Evolutionary conservation across 2,329 filamentous ascomycete species (phyloP), one percentile per base, ranked within the genome.

Genomic region (Juglanconis juglandina): DNA sequence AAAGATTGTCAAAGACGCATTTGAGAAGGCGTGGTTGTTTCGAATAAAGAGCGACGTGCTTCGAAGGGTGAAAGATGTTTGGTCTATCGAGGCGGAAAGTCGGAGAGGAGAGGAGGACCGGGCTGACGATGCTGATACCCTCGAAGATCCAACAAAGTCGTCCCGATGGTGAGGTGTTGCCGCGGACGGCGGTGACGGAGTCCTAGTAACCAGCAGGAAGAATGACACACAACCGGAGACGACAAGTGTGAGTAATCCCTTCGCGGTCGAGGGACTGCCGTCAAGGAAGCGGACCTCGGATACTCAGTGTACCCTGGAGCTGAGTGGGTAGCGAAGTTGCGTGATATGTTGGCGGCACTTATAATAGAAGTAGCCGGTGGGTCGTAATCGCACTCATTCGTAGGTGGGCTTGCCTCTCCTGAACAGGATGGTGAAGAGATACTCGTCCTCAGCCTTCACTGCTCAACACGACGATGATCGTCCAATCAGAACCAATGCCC

Each of bases 341-440:
- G 63, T 65, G 59, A 66, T 71, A 64, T 63, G 65, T 62, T 64
- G 66, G 68, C 44, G 24, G 24, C 64, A 67, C 66, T 68, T 70
- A 74, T 70, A 35, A 52, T 58, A 67, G 68, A 70, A 75, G 72
- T 71, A 72, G 69, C 72, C 73, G 71, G 69, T 68, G 65, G 66
- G 68, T 70, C 70, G 68, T 66, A 66, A 65, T 69, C 68, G 73
- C 73, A 70, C 73, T 73, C 76, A 78, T 79, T 71, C 75, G 75
- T 70, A 66, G 66, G 61, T 65, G 61, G 58, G 65, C 69, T 64
- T 68, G 68, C 69, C 67, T 77, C 71, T 67, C 70, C 69, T 67
- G 73, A 75, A 75, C 70, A 76, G 73, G 73, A 70, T 71, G 73
- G 75, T 68, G 72, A 77, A 80, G 75, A 77, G 76, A 73, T 79